Base-by-base conservation (phyloP, 1,284 basidiomycete species). In the Thecaphora thlaspeos region DNA sequence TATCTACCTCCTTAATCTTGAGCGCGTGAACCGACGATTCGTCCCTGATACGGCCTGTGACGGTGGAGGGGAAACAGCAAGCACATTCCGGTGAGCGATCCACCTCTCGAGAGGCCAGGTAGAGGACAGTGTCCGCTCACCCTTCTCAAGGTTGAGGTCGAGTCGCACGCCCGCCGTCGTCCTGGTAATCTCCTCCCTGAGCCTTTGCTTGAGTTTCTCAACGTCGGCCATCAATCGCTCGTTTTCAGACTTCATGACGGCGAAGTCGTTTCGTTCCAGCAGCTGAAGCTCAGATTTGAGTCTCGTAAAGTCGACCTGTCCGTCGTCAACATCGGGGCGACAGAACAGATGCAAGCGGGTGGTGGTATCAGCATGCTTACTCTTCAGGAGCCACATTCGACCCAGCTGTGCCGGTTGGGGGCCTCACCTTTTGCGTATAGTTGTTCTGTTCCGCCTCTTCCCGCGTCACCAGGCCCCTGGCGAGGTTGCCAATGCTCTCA, bases 1-100 rank as follows among this genome's bases (percentile, higher is more conserved):
- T 97, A 73, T 98, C 94, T 14, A 97, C 92, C 79, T 99, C 95
- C 79, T 93, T 93, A 78, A 98, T 91, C 84, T 97, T 97, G 60
- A 95, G 82, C 72, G 95, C 93, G 73, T 97, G 91, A 41, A 88
- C 86, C 53, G 87, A 88, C 56, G 87, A 88, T 81, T 98, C 93
- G 75, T 98, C 93, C 40, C 95, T 82, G 82, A 97, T 91, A 38
- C 94, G 83, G 4, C 91, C 82, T 65, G 41, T n/a, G 39, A 40
- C 11, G 39, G n/a, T 3, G 39, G 17, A 21, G 37, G 37, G n/a
- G 44, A 49, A 26, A 26, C 26, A 28, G 5, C 26, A 28, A 11
- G 5, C 26, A 28, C 7, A 28, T 28, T 28, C 26, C 11, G 26
- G 4, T 38, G 19, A 21, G n/a, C n/a, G n/a, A n/a, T n/a, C n/a